Evolutionary conservation across 768 basidiomycete species (phyloP).

Genomic region (Agaricus blazei): DNA sequence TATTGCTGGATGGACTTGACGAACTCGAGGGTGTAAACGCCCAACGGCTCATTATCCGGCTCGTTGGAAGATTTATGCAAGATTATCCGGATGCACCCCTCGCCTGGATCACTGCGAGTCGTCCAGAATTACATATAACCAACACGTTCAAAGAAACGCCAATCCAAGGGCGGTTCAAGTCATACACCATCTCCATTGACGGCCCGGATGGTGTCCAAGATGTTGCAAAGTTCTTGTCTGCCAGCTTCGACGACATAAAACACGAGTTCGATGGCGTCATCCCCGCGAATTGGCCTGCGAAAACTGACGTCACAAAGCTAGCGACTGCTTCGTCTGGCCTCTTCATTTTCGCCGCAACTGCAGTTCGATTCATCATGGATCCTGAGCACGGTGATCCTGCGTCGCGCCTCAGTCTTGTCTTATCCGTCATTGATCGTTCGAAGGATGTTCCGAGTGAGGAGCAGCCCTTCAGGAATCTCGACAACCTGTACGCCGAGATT

Average conservation of each 20-base stretch:
- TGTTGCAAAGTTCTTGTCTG: not conserved
- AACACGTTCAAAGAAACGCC: not conserved
- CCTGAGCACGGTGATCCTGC: not conserved
- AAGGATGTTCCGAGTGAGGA: not conserved
- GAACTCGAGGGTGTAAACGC: not conserved
- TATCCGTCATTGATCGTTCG: not conserved
- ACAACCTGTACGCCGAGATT: not conserved
- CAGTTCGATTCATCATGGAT: not conserved
- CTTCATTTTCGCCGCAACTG: not conserved
- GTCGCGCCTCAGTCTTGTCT: not conserved
- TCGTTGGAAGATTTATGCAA: not conserved
- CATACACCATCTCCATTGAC: not conserved
- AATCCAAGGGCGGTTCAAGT: not conserved
- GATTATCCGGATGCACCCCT: not conserved
- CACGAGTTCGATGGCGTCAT: not conserved
- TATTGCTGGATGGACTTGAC: not conserved
- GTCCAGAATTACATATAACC: not conserved
- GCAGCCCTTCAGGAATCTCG: not conserved
- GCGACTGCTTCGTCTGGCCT: not conserved
- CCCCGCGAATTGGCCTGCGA: not conserved
- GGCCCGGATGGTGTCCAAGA: not conserved
- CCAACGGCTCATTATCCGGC: not conserved
- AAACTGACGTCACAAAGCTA: not conserved
- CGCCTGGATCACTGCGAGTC: not conserved
- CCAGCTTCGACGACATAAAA: not conserved